Evolutionary conservation across 139 green algal genomes (phyloP).

Genomic region (Chlamydomonas sp.): DNA sequence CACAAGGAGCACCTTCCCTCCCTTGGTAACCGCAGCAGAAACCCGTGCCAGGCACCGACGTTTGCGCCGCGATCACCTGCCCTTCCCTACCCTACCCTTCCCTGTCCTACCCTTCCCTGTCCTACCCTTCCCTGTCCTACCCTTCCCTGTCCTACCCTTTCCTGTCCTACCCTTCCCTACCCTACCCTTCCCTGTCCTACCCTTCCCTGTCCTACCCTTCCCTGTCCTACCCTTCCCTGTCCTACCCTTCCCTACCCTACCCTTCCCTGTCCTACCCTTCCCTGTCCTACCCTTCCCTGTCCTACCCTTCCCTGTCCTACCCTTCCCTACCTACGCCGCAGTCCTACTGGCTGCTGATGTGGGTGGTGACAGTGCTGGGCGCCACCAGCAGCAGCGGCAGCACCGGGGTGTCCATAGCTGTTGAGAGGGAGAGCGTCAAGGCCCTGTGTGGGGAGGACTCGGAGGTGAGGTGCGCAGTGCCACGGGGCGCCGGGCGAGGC

Average conservation of each 20-base stretch:
- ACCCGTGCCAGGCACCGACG: too few species aligned
- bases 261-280: too few species aligned
- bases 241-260: not conserved
- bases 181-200: not conserved
- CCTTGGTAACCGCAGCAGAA: too few species aligned
- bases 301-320: not conserved
- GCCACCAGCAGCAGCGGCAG: constrained; percentile 64
- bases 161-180: not conserved
- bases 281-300: not conserved
- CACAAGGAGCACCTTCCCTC: too few species aligned
- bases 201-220: not conserved
- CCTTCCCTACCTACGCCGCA: not conserved
- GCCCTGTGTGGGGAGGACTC: constrained; percentile 58
- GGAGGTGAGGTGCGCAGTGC: not conserved
- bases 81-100: not conserved
- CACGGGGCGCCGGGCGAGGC: too few species aligned
- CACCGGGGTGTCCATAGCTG: constrained; percentile 63
- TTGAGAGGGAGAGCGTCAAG: constrained; percentile 73
- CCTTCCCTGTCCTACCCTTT: too few species aligned
- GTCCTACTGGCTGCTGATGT: constrained; percentile 58
- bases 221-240: too few species aligned
- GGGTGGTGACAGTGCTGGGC: constrained; percentile 49
- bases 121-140: not conserved
- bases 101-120: not conserved
- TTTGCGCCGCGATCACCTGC: too few species aligned